Percentiles rank a stretch among this genome's conserved stretches.
Conservation (phyloP, 768 basidiomycete species). For the Kwoniella shandongensis region DNA sequence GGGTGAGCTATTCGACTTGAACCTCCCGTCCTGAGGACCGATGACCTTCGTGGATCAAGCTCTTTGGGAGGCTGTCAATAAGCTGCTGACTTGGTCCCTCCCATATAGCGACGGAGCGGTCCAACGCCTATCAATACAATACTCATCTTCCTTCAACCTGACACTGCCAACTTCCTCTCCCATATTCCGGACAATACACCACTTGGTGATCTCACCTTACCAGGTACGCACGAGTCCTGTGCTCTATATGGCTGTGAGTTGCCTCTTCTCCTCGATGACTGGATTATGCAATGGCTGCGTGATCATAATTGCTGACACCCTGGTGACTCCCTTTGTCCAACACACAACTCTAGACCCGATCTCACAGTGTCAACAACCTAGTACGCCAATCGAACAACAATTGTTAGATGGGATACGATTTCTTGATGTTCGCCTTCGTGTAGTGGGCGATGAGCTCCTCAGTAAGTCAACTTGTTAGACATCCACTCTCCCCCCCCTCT, state of each 20-base stretch:
- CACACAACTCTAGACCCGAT: slow-evolving; percentile 67
- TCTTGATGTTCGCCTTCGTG: slow-evolving; percentile 75
- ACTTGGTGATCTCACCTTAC: slow-evolving; percentile 73
- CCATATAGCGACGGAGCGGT: neutral
- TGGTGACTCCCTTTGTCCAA: no score
- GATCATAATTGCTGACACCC: slow-evolving; percentile 8
- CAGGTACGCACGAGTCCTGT: slow-evolving; percentile 60
- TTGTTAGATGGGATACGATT: slow-evolving; percentile 71
- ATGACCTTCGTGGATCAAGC: no score
- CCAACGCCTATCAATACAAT: slow-evolving; percentile 2
- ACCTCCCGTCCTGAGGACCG: no score
- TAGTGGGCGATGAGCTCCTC: slow-evolving; percentile 64
- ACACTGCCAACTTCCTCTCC: slow-evolving; percentile 43
- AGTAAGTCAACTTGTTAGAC: slow-evolving; percentile 16
- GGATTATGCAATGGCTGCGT: no score
- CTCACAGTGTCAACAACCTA: slow-evolving; percentile 76
- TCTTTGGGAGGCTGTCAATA: no score
- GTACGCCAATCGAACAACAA: slow-evolving; percentile 67
- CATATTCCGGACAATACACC: slow-evolving; percentile 67
- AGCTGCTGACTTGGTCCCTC: no score
- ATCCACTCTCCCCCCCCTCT: neutral
- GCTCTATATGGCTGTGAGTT: slow-evolving; percentile 29
- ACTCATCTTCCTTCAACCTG: slow-evolving; percentile 14
- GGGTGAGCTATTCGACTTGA: no score
- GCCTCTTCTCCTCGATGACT: slow-evolving; percentile 37